These are phyloP conservation scores for Penicillium frequentans DNA, from an alignment of 2,329 filamentous ascomycete genomes.

Conservation along the genomic window DNA sequence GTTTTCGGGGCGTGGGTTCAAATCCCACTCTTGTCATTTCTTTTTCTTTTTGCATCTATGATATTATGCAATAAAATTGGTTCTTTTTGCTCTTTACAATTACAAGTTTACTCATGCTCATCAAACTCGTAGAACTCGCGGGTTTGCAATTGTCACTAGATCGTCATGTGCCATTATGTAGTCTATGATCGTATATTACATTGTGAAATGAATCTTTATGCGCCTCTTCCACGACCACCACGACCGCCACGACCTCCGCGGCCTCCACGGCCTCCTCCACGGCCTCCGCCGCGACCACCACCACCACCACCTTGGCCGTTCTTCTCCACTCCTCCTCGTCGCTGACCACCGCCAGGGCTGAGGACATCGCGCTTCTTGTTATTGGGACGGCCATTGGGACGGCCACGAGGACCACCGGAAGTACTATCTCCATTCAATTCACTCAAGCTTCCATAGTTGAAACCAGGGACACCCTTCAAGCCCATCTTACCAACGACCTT, in stretches of 20 bases:
- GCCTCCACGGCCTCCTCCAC: not conserved
- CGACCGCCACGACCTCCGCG: constrained; percentile 3
- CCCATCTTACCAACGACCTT: constrained; percentile 42
- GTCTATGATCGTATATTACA: not conserved
- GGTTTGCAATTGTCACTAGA: not conserved
- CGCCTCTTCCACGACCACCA: not conserved
- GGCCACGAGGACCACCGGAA: not conserved
- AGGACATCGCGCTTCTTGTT: constrained; percentile 6
- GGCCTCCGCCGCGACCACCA: constrained; percentile 2
- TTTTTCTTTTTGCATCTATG: not conserved
- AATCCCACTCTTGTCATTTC: constrained; percentile 24
- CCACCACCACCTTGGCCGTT: constrained; percentile 1
- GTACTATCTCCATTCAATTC: constrained; percentile 6
- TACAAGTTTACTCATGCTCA: not conserved
- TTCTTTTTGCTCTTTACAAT: not conserved
- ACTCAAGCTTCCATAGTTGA: constrained; percentile 25
- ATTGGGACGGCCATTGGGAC: not conserved
- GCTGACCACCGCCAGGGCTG: not conserved
- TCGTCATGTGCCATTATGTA: not conserved
- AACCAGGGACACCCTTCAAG: constrained; percentile 38
- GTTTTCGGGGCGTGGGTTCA: constrained; percentile 23
- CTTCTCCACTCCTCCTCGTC: constrained; percentile 6
- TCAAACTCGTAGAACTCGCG: not conserved
- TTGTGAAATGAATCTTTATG: not conserved
- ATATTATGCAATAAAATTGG: too few relatives aligned